Conservation (phyloP, 257 asterid species). For the Petunia secreta region DNA sequence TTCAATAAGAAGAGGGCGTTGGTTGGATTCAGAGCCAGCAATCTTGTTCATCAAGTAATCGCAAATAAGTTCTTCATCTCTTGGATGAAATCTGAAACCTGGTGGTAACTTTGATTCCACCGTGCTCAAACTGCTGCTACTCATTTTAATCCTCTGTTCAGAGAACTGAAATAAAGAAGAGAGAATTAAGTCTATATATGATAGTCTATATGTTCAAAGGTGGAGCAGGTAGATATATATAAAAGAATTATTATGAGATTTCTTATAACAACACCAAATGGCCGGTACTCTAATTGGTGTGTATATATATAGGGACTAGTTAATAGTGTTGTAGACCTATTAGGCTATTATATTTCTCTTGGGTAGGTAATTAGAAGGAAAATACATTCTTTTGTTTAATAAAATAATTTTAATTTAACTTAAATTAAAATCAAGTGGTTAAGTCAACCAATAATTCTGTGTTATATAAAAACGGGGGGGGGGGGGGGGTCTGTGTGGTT, state of each 20-base stretch:
- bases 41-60: slow-evolving; percentile 79
- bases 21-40: slow-evolving; percentile 31
- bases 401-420: neutral
- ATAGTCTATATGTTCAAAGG: neutral
- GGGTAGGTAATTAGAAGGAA: slow-evolving; percentile 24
- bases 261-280: slow-evolving; percentile 15
- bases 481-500: slow-evolving; percentile 35
- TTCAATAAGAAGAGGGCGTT: slow-evolving; percentile 56
- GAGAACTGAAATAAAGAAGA: slow-evolving; percentile 2
- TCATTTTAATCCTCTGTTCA: slow-evolving; percentile 40
- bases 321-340: neutral
- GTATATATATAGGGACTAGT: slow-evolving; percentile 8
- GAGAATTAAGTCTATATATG: slow-evolving; percentile 18
- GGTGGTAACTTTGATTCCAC: slow-evolving; percentile 91
- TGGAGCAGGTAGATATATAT: neutral
- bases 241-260: neutral
- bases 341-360: slow-evolving; percentile 20
- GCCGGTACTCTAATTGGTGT: neutral
- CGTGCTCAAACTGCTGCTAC: slow-evolving; percentile 52
- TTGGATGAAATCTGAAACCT: slow-evolving; percentile 88
- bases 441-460: slow-evolving; percentile 53
- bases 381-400: slow-evolving; percentile 9
- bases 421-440: slow-evolving; percentile 28
- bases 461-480: slow-evolving; percentile 5
- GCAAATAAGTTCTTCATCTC: slow-evolving; percentile 79